Base-by-base conservation (phyloP, 2,329 filamentous ascomycete genomes). In the Ophiostoma sp. region DNA sequence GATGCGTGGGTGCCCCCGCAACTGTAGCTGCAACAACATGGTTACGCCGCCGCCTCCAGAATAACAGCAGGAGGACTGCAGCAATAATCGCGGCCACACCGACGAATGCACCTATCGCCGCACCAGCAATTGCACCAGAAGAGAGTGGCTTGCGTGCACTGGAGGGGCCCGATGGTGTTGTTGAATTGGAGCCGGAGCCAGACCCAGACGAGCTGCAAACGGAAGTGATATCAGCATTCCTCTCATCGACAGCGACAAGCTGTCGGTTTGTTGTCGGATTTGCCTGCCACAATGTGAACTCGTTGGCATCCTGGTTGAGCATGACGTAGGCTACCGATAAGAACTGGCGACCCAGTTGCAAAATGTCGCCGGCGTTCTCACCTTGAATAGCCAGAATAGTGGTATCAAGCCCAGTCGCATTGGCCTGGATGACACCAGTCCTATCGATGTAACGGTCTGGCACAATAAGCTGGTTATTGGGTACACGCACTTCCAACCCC, bases 281-380 rank as follows among this genome's bases (percentile, higher is more conserved):
- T 55, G 49, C 49, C 27, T 55, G 49, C 49, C 49, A 55, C 6
- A 55, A 5, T 4, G 49, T 55, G 8, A 55, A 55, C n/a, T 55
- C 49, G 7, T 55, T 55, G 49, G 49, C 49, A 11, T 55, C 49
- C n/a, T 55, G 49, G 8, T 55, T 55, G 49, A 55, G n/a, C 49
- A 55, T 55, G 8, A 55, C 49, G 27, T 55, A 55, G 8, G n/a
- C 18, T 9, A 27, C 49, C 2, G 49, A 55, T 8, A 55, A 36
- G 18, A 55, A 55, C n/a, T 55, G 49, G 3, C 49, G 18, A 12
- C 49, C 49, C 1, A 55, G 49, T 18, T 55, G 49, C 49, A 55
- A 27, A n/a, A 55, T 55, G 7, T 55, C 49, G 11, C 49, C 49
- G 4, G 49, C 49, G 12, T 55, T 55, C 3, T 27, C 49, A 36